A percentile compares a stretch with the other conserved stretches of the same genome.
Conservation (phyloP, 2,329 filamentous ascomycete species). For the Shiraia sp. region DNA sequence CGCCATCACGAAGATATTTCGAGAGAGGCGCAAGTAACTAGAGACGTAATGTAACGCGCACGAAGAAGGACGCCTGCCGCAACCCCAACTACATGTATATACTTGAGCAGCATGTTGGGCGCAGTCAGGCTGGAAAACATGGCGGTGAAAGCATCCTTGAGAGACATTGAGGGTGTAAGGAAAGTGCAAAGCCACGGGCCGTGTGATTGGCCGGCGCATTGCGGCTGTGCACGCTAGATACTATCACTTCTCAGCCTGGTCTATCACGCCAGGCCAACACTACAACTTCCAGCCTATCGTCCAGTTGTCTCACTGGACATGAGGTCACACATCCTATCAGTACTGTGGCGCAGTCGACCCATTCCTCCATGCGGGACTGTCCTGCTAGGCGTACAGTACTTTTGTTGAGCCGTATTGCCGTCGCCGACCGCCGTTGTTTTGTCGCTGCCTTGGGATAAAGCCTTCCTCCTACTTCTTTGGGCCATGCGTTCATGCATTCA, state of each 20-base stretch:
- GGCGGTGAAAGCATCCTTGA: conserved; percentile 19
- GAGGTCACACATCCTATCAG: conserved; percentile 17
- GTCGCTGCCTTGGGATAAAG: conserved; percentile 34
- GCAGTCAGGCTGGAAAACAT: conserved; percentile 35
- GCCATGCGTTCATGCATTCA: conserved; percentile 16
- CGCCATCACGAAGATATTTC: conserved; percentile 30
- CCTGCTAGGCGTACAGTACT: conserved; percentile 20
- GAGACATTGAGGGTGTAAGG: conserved; percentile 16
- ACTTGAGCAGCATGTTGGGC: conserved; percentile 19
- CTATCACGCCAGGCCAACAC: conserved; percentile 15
- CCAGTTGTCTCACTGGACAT: conserved; percentile 8
- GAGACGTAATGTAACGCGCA: conserved; percentile 30
- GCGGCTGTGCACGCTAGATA: conserved; percentile 4
- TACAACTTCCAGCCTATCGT: conserved; percentile 21
- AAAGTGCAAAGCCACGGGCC: conserved; percentile 14
- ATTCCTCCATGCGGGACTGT: conserved; percentile 6
- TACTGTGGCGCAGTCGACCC: conserved; percentile 29
- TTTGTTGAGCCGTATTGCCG: conserved; percentile 5
- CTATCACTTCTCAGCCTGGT: conserved; percentile 7
- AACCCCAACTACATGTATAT: conserved; percentile 24
- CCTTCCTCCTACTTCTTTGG: conserved; percentile 19
- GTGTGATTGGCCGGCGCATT: conserved; percentile 25
- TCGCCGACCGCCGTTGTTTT: conserved; percentile 20
- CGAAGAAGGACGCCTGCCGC: conserved; percentile 12
- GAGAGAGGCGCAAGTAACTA: conserved; percentile 18